Evolutionary conservation across 495 filamentous ascomycete genomes (phyloP).

Genomic region (Penicillium daleae): DNA sequence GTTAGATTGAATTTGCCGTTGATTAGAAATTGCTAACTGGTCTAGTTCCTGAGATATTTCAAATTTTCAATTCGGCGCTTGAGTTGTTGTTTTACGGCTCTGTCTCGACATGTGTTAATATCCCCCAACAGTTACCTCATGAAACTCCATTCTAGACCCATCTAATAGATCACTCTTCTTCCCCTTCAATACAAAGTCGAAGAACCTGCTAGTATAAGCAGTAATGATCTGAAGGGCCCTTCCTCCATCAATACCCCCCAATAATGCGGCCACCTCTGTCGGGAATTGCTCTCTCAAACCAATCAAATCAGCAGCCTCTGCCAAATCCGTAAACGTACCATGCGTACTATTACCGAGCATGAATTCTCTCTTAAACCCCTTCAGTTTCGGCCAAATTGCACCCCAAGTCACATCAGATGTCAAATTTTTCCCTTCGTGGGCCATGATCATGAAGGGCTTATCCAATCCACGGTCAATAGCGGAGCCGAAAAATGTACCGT

Average conservation of each 20-base stretch:
- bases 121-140: not conserved
- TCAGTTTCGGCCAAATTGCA: not conserved
- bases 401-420: not conserved
- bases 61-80: too few relatives aligned
- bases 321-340: not conserved
- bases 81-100: too few relatives aligned
- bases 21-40: too few relatives aligned
- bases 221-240: not conserved
- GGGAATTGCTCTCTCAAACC: not conserved
- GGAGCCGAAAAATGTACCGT: not conserved
- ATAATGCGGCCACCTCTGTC: not conserved
- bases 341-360: not conserved
- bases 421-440: not conserved
- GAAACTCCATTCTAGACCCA: not conserved
- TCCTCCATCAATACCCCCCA: not conserved
- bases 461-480: not conserved
- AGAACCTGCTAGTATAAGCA: not conserved
- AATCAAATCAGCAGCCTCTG: not conserved
- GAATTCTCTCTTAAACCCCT: not conserved
- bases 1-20: not conserved
- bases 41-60: too few relatives aligned
- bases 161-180: not conserved
- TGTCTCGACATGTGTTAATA: not conserved
- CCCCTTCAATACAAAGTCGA: not conserved
- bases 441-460: not conserved